These are phyloP conservation scores for Amniculicola lignicola DNA, from an alignment of 495 filamentous ascomycete species.

Conservation along the genomic window DNA sequence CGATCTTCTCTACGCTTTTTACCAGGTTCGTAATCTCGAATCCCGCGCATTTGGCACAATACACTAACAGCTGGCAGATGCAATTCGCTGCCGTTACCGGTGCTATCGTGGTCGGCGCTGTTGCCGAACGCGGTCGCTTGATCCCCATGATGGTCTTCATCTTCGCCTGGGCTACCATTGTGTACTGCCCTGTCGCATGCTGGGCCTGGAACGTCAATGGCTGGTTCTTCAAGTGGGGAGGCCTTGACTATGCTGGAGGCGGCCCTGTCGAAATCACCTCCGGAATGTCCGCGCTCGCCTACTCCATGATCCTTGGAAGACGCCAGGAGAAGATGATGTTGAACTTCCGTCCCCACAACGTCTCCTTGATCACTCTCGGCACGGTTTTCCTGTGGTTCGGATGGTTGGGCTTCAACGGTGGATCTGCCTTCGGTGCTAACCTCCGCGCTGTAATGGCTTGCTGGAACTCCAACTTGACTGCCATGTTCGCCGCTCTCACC, in stretches of 20 bases:
- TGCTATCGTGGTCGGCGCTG: conserved; percentile 86
- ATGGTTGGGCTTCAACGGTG: conserved; percentile 98
- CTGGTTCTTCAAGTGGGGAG: conserved; percentile 89
- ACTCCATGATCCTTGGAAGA: conserved; percentile 90
- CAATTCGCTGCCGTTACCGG: conserved; percentile 93
- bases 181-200: conserved; percentile 94
- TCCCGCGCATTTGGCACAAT: not conserved
- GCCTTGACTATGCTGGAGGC: conserved; percentile 94
- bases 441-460: conserved; percentile 92
- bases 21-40: conserved; percentile 52
- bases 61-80: conserved; percentile 57
- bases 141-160: conserved; percentile 93
- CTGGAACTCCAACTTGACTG: conserved; percentile 94
- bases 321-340: conserved; percentile 99
- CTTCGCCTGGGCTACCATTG: conserved; percentile 94
- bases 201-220: conserved; percentile 96
- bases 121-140: conserved; percentile 90
- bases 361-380: conserved; percentile 92
- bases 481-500: conserved; percentile 79
- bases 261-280: conserved; percentile 98
- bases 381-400: conserved; percentile 97
- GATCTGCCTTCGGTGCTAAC: conserved; percentile 94
- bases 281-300: conserved; percentile 86
- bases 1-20: conserved; percentile 62
- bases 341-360: conserved; percentile 85